phyloP scores from a whole-genome alignment of 495 filamentous ascomycete species.

The Filosporella fistucella region DNA sequence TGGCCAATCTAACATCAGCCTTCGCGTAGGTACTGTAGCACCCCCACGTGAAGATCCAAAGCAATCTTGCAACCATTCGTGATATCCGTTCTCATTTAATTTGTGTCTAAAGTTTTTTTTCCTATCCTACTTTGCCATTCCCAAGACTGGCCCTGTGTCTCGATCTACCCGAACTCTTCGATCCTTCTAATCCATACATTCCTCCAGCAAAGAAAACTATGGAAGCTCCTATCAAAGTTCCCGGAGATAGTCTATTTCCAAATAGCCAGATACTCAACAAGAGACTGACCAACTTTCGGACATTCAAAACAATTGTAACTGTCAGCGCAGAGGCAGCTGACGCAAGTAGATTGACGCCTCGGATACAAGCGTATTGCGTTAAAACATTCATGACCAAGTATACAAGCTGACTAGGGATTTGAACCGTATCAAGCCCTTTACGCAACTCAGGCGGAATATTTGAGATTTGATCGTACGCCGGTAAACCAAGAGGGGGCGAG shows the following conservation, averaged over 20 bases:
- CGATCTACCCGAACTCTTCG: conserved; percentile 15
- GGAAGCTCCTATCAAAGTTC: conserved; percentile 73
- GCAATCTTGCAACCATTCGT: no score
- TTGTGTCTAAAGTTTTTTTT: background rate
- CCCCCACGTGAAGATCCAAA: no score
- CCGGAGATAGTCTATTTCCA: conserved; percentile 70
- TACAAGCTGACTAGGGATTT: conserved; percentile 65
- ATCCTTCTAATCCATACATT: conserved; percentile 76
- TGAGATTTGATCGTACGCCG: conserved; percentile 24
- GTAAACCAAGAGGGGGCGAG: conserved; percentile 40
- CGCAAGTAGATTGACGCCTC: conserved; percentile 86
- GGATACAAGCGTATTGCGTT: conserved; percentile 92
- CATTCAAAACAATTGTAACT: conserved; percentile 92
- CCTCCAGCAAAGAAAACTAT: conserved; percentile 87
- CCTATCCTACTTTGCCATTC: conserved; percentile 27
- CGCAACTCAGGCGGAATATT: conserved; percentile 27
- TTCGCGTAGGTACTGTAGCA: no score
- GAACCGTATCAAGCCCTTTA: conserved; percentile 30
- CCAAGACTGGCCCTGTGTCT: conserved; percentile 23
- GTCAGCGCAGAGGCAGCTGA: conserved; percentile 85
- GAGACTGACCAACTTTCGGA: conserved; percentile 90
- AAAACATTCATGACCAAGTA: conserved; percentile 76
- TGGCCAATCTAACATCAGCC: no score
- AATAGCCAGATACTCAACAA: conserved; percentile 90
- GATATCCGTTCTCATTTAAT: no score